Conservation (phyloP, 2,329 filamentous ascomycete genomes). For the Tolypocladium inflatum region DNA sequence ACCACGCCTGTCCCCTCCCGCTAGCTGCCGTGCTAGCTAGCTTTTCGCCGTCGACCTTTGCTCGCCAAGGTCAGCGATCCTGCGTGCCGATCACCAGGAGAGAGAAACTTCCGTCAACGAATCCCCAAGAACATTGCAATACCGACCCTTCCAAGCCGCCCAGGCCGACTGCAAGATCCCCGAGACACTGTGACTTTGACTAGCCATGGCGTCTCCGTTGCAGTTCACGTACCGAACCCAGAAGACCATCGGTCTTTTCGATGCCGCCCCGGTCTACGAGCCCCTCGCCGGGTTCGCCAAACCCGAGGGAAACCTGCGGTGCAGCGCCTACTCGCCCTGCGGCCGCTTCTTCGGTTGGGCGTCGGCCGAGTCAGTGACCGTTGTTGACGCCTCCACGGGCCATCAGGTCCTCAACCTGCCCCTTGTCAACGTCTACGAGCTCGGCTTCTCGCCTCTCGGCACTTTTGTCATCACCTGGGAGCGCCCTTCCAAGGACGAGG, state of each 20-base stretch:
- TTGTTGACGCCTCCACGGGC: slow-evolving; percentile 74
- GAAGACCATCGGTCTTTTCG: slow-evolving; percentile 90
- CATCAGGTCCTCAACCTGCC: slow-evolving; percentile 65
- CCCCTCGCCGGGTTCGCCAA: slow-evolving; percentile 72
- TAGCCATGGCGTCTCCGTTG: slow-evolving; percentile 88
- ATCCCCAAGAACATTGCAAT: slow-evolving; percentile 12
- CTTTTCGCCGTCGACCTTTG: not conserved
- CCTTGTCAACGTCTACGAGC: slow-evolving; percentile 80
- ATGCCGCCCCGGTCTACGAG: slow-evolving; percentile 83
- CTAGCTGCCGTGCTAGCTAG: not conserved
- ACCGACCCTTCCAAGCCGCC: slow-evolving; percentile 2
- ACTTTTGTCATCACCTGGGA: slow-evolving; percentile 97
- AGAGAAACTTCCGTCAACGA: not conserved
- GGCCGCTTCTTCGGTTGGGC: slow-evolving; percentile 96
- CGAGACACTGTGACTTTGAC: slow-evolving; percentile 66
- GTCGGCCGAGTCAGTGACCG: slow-evolving; percentile 73
- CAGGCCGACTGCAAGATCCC: slow-evolving; percentile 14
- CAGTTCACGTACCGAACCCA: slow-evolving; percentile 97
- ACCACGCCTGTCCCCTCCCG: not conserved
- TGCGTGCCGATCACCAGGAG: not conserved
- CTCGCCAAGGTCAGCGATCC: not conserved
- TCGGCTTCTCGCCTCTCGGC: slow-evolving; percentile 87
- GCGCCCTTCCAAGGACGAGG: slow-evolving; percentile 82
- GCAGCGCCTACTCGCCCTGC: slow-evolving; percentile 90
- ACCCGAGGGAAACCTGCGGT: slow-evolving; percentile 90